phyloP scores from a whole-genome alignment of 1,139 yeast species.

The Zygosaccharomyces pseudobailii region DNA sequence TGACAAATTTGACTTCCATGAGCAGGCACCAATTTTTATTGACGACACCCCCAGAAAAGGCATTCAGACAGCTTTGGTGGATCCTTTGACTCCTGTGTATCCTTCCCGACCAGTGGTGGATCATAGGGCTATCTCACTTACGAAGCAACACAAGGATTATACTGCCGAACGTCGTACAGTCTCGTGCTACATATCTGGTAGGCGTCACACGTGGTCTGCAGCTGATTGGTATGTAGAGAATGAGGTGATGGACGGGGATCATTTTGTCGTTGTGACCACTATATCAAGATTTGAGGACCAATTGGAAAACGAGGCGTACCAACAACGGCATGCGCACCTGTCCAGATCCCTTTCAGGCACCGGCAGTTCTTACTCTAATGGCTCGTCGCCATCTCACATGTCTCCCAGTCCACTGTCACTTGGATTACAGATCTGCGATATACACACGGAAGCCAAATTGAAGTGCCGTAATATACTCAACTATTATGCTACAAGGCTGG shows the following conservation, averaged over 20 bases:
- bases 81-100: conserved; percentile 34
- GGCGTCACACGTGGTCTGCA: conserved; percentile 66
- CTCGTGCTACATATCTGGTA: conserved; percentile 55
- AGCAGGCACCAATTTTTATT: conserved; percentile 23
- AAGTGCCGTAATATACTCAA: conserved; percentile 42
- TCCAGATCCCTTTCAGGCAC: conserved; percentile 4
- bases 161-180: conserved; percentile 43
- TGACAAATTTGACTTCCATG: conserved; percentile 31
- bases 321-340: not conserved
- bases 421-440: conserved; percentile 19
- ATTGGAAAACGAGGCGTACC: conserved; percentile 7
- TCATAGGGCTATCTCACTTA: conserved; percentile 46
- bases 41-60: conserved; percentile 9
- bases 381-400: conserved; percentile 7
- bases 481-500: conserved; percentile 38
- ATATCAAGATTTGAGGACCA: conserved; percentile 36
- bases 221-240: conserved; percentile 60
- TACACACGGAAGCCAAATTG: conserved; percentile 34
- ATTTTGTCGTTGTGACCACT: conserved; percentile 47
- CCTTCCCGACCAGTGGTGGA: conserved; percentile 52
- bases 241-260: conserved; percentile 57
- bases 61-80: conserved; percentile 11
- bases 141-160: conserved; percentile 43
- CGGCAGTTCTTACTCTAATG: conserved; percentile 3
- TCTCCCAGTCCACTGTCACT: conserved; percentile 6